Evolutionary conservation across 2,329 filamentous ascomycete species (phyloP).

Genomic region (Byssoonygena ceratinophila): DNA sequence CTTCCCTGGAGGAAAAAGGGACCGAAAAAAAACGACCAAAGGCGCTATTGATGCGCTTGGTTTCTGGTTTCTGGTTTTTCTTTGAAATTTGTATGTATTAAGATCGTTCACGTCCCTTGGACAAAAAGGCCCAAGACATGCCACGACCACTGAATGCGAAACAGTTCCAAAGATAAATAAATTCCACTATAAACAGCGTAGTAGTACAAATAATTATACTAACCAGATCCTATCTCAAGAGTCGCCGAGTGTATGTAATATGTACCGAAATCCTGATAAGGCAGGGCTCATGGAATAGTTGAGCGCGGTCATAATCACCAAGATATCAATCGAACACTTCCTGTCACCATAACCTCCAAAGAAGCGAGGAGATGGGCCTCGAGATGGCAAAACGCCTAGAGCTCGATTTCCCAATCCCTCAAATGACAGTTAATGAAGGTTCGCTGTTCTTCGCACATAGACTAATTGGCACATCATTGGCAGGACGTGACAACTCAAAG

Average conservation of each 20-base stretch:
- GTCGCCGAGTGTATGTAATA: background rate
- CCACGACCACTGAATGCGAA: no score
- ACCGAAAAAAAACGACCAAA: no score
- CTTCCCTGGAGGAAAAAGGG: no score
- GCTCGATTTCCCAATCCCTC: background rate
- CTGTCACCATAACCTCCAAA: slow-evolving; percentile 10
- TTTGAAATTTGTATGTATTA: no score
- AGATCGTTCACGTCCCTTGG: no score
- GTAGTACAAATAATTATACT: slow-evolving; percentile 1
- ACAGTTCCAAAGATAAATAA: no score
- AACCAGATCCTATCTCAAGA: background rate
- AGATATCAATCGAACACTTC: slow-evolving; percentile 12
- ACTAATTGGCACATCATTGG: slow-evolving; percentile 90
- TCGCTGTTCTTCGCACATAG: slow-evolving; percentile 74
- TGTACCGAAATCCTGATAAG: slow-evolving; percentile 1
- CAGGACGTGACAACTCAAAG: slow-evolving; percentile 89
- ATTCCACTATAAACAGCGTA: slow-evolving; percentile 2
- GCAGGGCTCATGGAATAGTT: background rate
- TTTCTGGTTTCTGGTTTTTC: no score
- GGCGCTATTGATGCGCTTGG: background rate
- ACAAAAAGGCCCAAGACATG: background rate
- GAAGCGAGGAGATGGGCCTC: slow-evolving; percentile 7
- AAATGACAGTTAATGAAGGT: slow-evolving; percentile 27
- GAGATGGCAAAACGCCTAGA: slow-evolving; percentile 16
- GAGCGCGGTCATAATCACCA: background rate